A percentile compares a stretch with the other conserved stretches of the same genome.
These are phyloP conservation scores for Inga oerstediana DNA, from an alignment of 306 rosid genomes.

Conservation along the genomic window DNA sequence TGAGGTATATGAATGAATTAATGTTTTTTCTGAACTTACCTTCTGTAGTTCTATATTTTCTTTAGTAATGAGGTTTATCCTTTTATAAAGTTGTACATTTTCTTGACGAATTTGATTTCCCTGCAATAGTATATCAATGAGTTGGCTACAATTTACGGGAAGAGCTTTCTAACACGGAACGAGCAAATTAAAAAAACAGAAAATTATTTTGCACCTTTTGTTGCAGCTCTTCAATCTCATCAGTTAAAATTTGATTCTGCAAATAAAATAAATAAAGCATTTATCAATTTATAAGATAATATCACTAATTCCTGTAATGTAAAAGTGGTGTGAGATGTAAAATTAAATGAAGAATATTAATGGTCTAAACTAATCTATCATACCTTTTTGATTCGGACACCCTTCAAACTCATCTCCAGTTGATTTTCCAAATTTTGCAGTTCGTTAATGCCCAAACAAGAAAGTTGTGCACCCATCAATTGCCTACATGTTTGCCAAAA, in stretches of 20 bases:
- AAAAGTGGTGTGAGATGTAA: conserved; percentile 17
- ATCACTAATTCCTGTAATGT: neutral
- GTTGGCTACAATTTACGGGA: conserved; percentile 23
- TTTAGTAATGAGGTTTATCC: conserved; percentile 46
- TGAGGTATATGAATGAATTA: neutral
- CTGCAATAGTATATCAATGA: conserved; percentile 39
- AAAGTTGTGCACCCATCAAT: conserved; percentile 79
- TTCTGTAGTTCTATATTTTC: conserved; percentile 61
- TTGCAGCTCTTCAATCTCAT: conserved; percentile 52
- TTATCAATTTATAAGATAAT: conserved; percentile 13
- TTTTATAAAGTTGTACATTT: conserved; percentile 52
- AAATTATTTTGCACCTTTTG: conserved; percentile 43
- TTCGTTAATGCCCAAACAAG: conserved; percentile 59
- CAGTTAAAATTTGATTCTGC: conserved; percentile 56
- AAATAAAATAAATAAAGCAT: conserved; percentile 25
- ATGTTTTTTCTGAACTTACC: neutral
- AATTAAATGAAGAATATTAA: neutral
- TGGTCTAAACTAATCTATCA: neutral
- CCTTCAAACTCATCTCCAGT: conserved; percentile 72
- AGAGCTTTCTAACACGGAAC: conserved; percentile 11
- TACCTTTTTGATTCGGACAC: conserved; percentile 73
- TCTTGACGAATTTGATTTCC: conserved; percentile 56
- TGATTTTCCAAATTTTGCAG: conserved; percentile 69
- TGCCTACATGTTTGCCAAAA: conserved; percentile 51
- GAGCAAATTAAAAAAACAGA: neutral